These are phyloP conservation scores for Dorcoceras hygrometricum DNA, from an alignment of 257 asterid species.

Conservation along the genomic window DNA sequence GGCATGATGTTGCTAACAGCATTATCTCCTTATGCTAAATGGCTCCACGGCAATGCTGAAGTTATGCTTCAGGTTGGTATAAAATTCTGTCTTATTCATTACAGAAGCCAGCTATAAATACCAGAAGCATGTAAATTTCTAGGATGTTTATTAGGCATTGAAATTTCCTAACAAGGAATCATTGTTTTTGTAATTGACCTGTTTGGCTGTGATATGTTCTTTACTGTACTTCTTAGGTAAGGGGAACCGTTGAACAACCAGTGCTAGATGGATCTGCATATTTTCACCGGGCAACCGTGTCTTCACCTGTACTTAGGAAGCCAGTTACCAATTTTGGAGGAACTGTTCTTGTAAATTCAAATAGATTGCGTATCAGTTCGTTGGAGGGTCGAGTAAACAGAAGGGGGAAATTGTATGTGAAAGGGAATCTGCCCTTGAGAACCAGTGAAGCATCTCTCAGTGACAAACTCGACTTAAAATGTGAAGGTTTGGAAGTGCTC, in stretches of 20 bases:
- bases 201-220: conserved; percentile 26
- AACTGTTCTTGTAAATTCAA: conserved; percentile 82
- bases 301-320: conserved; percentile 91
- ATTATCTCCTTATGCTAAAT: conserved; percentile 91
- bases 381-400: conserved; percentile 96
- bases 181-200: neutral
- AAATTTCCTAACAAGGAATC: conserved; percentile 2
- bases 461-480: conserved; percentile 89
- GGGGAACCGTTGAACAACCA: conserved; percentile 99
- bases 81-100: conserved; percentile 18
- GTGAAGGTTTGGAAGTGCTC: conserved; percentile 96
- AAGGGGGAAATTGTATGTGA: conserved; percentile 85
- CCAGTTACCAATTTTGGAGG: conserved; percentile 94
- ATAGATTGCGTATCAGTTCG: conserved; percentile 74
- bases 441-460: conserved; percentile 61
- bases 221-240: conserved; percentile 50
- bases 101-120: neutral
- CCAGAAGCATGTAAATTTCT: neutral
- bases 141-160: neutral
- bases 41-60: conserved; percentile 98
- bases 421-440: conserved; percentile 85
- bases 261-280: conserved; percentile 95
- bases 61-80: conserved; percentile 84
- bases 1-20: conserved; percentile 99
- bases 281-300: conserved; percentile 89